A percentile compares a stretch with the other conserved stretches of the same genome.
phyloP scores from a whole-genome alignment of 805 yeast genomes.

The Kurtzmaniella cleridarum region DNA sequence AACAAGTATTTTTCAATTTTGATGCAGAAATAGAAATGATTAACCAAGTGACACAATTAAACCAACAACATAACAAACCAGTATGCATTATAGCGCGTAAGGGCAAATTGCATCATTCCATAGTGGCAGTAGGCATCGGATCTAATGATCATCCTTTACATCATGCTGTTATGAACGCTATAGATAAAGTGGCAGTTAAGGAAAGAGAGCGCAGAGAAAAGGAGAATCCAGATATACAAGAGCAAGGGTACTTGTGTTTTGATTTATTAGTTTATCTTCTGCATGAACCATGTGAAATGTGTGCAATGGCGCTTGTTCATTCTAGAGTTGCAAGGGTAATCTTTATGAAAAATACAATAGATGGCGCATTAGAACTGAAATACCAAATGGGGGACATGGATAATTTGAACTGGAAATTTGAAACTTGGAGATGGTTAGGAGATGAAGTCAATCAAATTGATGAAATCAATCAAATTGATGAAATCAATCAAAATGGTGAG shows the following conservation, averaged over 20 bases:
- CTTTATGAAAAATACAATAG: slow-evolving; percentile 44
- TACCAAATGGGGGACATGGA: slow-evolving; percentile 72
- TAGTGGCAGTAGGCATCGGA: slow-evolving; percentile 37
- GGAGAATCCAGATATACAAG: slow-evolving; percentile 5
- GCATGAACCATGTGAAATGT: slow-evolving; percentile 96
- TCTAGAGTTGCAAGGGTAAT: slow-evolving; percentile 72
- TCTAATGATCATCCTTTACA: slow-evolving; percentile 43
- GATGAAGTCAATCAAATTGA: slow-evolving; percentile 14
- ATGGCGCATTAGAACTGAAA: slow-evolving; percentile 54
- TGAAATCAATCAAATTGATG: slow-evolving; percentile 4
- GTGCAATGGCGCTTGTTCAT: slow-evolving; percentile 92
- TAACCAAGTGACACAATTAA: not conserved
- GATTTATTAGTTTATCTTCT: slow-evolving; percentile 77
- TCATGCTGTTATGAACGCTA: slow-evolving; percentile 75
- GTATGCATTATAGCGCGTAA: slow-evolving; percentile 59
- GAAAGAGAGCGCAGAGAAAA: slow-evolving; percentile 41
- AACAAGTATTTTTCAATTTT: slow-evolving; percentile 49
- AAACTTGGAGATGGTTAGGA: slow-evolving; percentile 70
- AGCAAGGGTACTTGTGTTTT: slow-evolving; percentile 60
- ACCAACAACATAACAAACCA: slow-evolving; percentile 27
- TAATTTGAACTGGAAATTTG: slow-evolving; percentile 82
- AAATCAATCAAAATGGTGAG: slow-evolving; percentile 5
- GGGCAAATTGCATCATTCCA: slow-evolving; percentile 14
- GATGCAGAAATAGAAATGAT: slow-evolving; percentile 30
- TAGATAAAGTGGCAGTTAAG: slow-evolving; percentile 53